Evolutionary conservation across 768 basidiomycete species (phyloP), one percentile per base, ranked within the genome.

Genomic region (Cystofilobasidium bisporidii): DNA sequence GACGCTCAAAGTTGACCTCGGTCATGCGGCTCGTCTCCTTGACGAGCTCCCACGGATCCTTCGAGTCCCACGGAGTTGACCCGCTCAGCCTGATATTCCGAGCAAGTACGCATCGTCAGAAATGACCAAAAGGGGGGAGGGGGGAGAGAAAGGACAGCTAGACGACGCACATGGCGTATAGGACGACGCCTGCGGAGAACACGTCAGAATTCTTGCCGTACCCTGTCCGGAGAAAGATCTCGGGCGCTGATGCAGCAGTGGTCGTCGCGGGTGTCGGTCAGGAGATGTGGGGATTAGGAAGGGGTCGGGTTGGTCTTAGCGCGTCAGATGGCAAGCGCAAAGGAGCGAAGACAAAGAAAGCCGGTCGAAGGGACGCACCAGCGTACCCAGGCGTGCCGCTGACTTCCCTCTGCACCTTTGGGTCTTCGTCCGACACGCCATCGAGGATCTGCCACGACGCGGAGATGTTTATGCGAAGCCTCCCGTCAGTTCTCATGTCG

Each of bases 71-170:
- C 20, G 67, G 67, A 24, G 67, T 62, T 9, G 67, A 68, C 24
- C 67, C 67, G 45, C 67, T 62, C 45, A 67, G 41, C 60, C 66
- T 67, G 47, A n/a, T n/a, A n/a, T n/a, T n/a, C n/a, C n/a, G n/a
- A n/a, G n/a, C n/a, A n/a, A n/a, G n/a, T n/a, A n/a, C n/a, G n/a
- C n/a, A n/a, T n/a, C n/a, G n/a, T n/a, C n/a, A n/a, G n/a, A n/a
- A n/a, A n/a, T 41, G 26, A 32, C 36, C 1, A 38, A 30, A 28
- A 22, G 6, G 33, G 30, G 14, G 41, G 14, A 38, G 18, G 18
- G 30, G 47, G 24, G 24, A 32, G 14, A 14, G 50, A 17, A 0
- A 5, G 32, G 36, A n/a, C 14, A 9, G 2, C 4, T 5, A n/a
- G 58, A 40, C 41, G 14, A 36, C 0, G 36, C 36, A 59, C 61